Conservation (phyloP, 2,329 filamentous ascomycete genomes). For the Penicillium griseofulvum region DNA sequence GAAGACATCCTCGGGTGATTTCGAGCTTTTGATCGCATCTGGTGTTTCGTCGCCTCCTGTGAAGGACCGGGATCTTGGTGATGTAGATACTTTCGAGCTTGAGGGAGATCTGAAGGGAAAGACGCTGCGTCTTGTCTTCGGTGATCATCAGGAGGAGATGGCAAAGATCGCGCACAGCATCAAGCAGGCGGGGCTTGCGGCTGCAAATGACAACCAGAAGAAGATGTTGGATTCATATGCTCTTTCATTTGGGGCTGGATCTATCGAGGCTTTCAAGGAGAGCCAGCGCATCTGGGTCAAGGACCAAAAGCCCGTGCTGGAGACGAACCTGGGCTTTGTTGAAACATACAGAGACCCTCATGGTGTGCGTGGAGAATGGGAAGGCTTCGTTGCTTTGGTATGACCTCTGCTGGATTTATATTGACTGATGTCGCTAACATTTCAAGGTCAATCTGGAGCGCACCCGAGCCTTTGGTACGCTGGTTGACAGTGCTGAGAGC, state of each 20-base stretch:
- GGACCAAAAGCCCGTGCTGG: conserved; percentile 76
- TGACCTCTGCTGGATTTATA: conserved; percentile 10
- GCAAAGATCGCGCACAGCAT: conserved; percentile 63
- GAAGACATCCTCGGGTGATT: conserved; percentile 63
- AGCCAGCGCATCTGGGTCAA: conserved; percentile 78
- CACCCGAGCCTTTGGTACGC: conserved; percentile 79
- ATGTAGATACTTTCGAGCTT: conserved; percentile 60
- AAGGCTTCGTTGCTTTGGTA: conserved; percentile 71
- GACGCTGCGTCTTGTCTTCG: conserved; percentile 69
- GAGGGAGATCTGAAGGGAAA: conserved; percentile 63
- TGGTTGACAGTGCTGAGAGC: conserved; percentile 75
- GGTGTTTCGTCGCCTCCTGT: conserved; percentile 59
- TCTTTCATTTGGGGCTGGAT: conserved; percentile 71
- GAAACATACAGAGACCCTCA: conserved; percentile 83
- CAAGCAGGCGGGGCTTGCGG: conserved; percentile 65
- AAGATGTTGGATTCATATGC: conserved; percentile 72
- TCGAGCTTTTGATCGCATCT: conserved; percentile 73
- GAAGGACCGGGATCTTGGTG: conserved; percentile 67
- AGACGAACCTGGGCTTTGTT: conserved; percentile 79
- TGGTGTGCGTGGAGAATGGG: conserved; percentile 78
- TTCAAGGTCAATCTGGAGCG: conserved; percentile 75
- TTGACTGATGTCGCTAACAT: conserved; percentile 26
- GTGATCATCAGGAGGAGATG: conserved; percentile 73
- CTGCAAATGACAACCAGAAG: conserved; percentile 71
- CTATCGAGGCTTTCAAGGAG: conserved; percentile 74